Evolutionary conservation across 176 grass and related monocot species (phyloP).

Genomic region (Pontederia crassipes): DNA sequence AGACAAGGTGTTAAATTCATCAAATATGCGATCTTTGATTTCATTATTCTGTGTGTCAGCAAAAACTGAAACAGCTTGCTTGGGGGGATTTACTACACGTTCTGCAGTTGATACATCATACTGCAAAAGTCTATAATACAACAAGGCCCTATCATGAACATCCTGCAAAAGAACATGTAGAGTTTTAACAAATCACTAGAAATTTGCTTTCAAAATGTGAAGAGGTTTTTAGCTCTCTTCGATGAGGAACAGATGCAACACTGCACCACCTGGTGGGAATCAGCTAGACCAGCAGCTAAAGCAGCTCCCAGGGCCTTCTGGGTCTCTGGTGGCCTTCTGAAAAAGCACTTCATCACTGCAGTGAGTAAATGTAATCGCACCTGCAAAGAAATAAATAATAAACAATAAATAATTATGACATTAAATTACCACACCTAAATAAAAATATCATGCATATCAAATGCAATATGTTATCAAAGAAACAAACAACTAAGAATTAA

Average conservation of each 20-base stretch:
- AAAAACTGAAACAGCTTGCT: conserved; percentile 99
- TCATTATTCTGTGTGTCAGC: conserved; percentile 89
- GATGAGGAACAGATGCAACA: no score
- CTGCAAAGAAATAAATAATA: conserved; percentile 35
- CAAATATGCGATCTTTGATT: conserved; percentile 97
- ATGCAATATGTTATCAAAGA: conserved; percentile 10
- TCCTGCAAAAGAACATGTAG: conserved; percentile 46
- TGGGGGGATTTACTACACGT: conserved; percentile 89
- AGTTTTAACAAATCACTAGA: conserved; percentile 14
- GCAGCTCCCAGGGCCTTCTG: conserved; percentile 85
- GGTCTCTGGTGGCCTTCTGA: conserved; percentile 88
- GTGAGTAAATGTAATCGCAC: conserved; percentile 94
- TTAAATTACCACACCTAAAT: no score
- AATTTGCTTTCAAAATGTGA: conserved; percentile 14
- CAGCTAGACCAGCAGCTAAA: conserved; percentile 73
- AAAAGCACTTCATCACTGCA: conserved; percentile 96
- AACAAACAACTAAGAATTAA: background rate
- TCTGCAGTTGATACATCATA: conserved; percentile 77
- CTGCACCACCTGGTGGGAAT: conserved; percentile 62
- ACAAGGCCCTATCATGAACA: conserved; percentile 93
- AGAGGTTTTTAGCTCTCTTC: background rate
- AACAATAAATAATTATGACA: conserved; percentile 1
- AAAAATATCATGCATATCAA: background rate
- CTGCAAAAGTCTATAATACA: conserved; percentile 98
- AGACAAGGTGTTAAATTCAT: conserved; percentile 93